Base-by-base conservation (phyloP, 352 stramenopile species). In the Saprolegnia diclina region DNA sequence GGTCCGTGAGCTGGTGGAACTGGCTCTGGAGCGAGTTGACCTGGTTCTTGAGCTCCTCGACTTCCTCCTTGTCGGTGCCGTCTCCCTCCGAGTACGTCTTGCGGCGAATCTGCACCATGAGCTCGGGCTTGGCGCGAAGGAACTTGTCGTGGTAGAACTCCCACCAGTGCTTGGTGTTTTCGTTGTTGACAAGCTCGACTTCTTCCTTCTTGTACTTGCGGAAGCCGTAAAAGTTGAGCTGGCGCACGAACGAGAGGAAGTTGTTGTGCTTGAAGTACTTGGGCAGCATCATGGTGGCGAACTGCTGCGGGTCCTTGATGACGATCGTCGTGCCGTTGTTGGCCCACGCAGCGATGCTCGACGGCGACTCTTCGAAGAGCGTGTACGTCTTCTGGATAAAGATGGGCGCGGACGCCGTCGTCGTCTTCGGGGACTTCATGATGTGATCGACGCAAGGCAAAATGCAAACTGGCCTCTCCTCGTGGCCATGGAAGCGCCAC, bases 191-290 rank as follows among this genome's bases (percentile, higher is more conserved):
- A 64, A 94, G 85, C 62, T 91, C 83, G 67, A 92, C 91, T 75
- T 95, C 87, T 65, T 93, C 87, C 69, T 92, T 91, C 77, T 96
- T 95, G 77, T 94, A 85, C 74, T 97, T 97, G 64, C 90, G 90
- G 77, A 97, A 97, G 46, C 90, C 90, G 73, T 97, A 97, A 67
- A 97, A 96, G 76, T 97, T 97, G 57, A 97, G 82, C 73, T 97
- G 91, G 19, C 91, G 86, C 75, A 97, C 90, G 76, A 97, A 97
- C 57, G 79, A 92, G 67, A 85, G 92, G 70, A 97, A 97, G 75
- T 97, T 97, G 75, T 94, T 95, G 88, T 97, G 91, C 81, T 97
- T 97, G 72, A 97, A 97, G 80, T 97, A 97, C 67, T 84, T 81
- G n/a, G 91, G 91, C 16, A 97, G 85, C 73, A 97, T 93, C 42